Evolutionary conservation across 1,284 basidiomycete genomes (phyloP).

Genomic region (Neotropicomus parvogracilis): DNA sequence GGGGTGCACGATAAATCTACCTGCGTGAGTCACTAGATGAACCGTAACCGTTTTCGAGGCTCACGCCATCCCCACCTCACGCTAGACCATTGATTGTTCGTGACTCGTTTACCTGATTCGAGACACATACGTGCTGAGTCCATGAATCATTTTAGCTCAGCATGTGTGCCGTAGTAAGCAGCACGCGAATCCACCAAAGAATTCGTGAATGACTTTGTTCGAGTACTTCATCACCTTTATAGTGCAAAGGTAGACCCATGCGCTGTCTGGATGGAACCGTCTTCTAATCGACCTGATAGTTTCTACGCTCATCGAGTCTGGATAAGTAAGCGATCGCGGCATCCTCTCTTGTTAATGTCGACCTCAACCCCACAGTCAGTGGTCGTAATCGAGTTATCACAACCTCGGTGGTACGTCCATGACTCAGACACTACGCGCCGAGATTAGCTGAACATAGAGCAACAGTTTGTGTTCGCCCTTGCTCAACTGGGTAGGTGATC

Average conservation of each 20-base stretch:
- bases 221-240: constrained; percentile 18
- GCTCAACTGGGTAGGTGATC: constrained; percentile 16
- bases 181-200: background rate
- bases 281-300: constrained; percentile 12
- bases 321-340: constrained; percentile 21
- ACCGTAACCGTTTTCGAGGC: background rate
- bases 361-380: constrained; percentile 18
- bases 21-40: constrained; percentile 11
- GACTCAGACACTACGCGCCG: background rate
- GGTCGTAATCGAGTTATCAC: constrained; percentile 18
- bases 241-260: constrained; percentile 15
- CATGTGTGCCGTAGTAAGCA: constrained; percentile 7
- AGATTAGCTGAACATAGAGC: background rate
- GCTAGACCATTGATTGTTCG: constrained; percentile 8
- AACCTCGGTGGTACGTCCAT: constrained; percentile 15
- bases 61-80: background rate
- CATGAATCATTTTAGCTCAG: background rate
- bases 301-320: constrained; percentile 29
- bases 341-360: background rate
- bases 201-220: constrained; percentile 2
- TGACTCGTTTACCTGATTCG: background rate
- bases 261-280: background rate
- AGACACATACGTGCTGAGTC: background rate
- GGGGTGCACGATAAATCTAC: constrained; percentile 4
- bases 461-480: constrained; percentile 10